phyloP scores from a whole-genome alignment of 306 rosid species.

The Corylus avellana region DNA sequence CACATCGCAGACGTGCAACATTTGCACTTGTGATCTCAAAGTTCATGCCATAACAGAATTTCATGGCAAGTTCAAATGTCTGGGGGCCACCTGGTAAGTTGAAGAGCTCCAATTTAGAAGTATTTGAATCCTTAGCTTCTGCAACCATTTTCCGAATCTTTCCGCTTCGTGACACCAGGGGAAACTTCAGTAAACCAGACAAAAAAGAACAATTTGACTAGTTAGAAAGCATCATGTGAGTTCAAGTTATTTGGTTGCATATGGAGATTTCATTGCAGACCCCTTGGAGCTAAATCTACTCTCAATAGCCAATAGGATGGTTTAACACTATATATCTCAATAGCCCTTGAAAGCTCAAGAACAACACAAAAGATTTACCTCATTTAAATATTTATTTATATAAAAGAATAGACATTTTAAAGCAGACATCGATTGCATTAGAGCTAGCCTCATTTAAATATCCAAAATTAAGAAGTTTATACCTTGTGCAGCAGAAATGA shows the following conservation, averaged over 20 bases:
- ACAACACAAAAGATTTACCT: slow-evolving; percentile 5
- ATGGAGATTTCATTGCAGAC: background rate
- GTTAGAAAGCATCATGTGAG: background rate
- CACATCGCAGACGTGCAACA: slow-evolving; percentile 71
- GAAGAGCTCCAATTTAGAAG: slow-evolving; percentile 64
- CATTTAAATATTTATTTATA: background rate
- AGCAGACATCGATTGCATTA: background rate
- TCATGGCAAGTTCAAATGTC: slow-evolving; percentile 83
- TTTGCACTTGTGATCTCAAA: slow-evolving; percentile 74
- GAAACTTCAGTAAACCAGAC: slow-evolving; percentile 57
- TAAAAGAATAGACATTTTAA: slow-evolving; percentile 2
- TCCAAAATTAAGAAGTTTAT: slow-evolving; percentile 11
- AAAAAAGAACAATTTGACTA: slow-evolving; percentile 17
- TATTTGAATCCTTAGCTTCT: slow-evolving; percentile 49
- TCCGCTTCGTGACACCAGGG: slow-evolving; percentile 78
- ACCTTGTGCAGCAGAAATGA: slow-evolving; percentile 90
- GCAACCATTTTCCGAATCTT: slow-evolving; percentile 86
- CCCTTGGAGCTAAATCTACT: too few species aligned
- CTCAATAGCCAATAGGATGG: background rate
- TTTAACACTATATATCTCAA: background rate
- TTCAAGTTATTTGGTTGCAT: slow-evolving; percentile 10
- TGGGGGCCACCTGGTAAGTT: slow-evolving; percentile 77
- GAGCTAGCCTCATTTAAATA: background rate
- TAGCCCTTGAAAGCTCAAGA: background rate
- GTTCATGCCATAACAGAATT: slow-evolving; percentile 83